Evolutionary conservation across 2,329 filamentous ascomycete species (phyloP), one percentile per base, ranked within the genome.

Genomic region (Epichloe aotearoae): DNA sequence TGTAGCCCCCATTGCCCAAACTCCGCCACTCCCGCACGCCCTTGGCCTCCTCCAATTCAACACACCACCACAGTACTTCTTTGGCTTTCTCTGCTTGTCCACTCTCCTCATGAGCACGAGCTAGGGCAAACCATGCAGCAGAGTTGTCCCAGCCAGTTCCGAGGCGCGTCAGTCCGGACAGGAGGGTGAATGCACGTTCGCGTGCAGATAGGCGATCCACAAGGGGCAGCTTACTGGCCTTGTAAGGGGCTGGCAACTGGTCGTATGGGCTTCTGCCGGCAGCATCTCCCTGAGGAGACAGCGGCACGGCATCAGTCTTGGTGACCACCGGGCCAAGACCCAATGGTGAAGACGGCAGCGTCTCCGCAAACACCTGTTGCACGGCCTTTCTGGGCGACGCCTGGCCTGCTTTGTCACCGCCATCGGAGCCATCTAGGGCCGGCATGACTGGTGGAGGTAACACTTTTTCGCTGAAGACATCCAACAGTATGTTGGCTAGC

Each of bases 1-100:
- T 77, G 66, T 86, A 87, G 19, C 84, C 77, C 19, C 82, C 80
- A 47, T 74, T 74, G 3, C 79, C 82, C 30, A 88, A 75, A 57
- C 77, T 82, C 33, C 73, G 76, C 93, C 91, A 97, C 52, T 79
- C 77, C 52, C 93, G 80, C 46, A 95, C 77, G 0, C 84, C 88
- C 56, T 80, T 81, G 7, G 80, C 82, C 64, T 98, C 91, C 64
- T 97, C 93, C 33, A 98, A 73, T 67, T 96, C 89, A 12, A 98
- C 86, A 59, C 90, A 95, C 89, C 91, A 97, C 93, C 93, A 97
- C 6, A 97, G 75, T 44, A 90, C 88, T 58, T 93, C 86, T 69
- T 90, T 94, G 14, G 93, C 86, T 71, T 91, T 95, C 38, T 93
- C 86, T 2, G 80, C 68, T 69, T 95, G 87, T 0, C 85, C 86